Percentiles rank a stretch among this genome's conserved stretches.
Evolutionary conservation across 768 basidiomycete genomes (phyloP).

Genomic region (Lentinula boryana): DNA sequence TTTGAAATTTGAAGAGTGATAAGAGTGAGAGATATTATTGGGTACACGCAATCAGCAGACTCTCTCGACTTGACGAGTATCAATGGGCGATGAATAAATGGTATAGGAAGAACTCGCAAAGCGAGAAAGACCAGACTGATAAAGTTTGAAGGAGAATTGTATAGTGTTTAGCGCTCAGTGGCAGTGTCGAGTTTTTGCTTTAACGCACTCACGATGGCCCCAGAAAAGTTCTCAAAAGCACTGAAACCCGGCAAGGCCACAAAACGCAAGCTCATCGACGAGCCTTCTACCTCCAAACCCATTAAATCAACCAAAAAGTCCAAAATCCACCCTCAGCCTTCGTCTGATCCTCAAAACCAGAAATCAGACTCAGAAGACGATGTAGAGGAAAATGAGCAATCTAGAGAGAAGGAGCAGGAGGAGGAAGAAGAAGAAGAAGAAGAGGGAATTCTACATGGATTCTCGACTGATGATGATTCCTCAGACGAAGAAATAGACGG

Average conservation of each 20-base stretch:
- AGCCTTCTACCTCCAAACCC: neutral
- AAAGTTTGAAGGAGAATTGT: neutral
- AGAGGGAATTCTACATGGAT: constrained; percentile 50
- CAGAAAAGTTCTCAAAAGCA: neutral
- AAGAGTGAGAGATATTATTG: too few species aligned
- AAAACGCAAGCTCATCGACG: neutral
- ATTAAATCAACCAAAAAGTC: constrained; percentile 3
- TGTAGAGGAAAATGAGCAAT: neutral
- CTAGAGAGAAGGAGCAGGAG: neutral
- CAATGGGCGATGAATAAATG: too few species aligned
- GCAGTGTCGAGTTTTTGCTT: neutral
- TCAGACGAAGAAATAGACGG: constrained; percentile 69
- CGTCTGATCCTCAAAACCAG: neutral
- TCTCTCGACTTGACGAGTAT: too few species aligned
- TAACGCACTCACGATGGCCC: neutral
- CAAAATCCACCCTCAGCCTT: neutral
- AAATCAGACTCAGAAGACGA: constrained; percentile 1
- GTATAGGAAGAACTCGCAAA: too few species aligned
- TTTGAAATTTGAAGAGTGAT: too few species aligned
- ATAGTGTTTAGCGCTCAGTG: neutral
- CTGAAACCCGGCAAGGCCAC: neutral
- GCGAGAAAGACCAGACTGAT: too few species aligned
- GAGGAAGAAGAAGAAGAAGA: constrained; percentile 9
- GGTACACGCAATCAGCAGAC: too few species aligned
- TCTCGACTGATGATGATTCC: constrained; percentile 72